A percentile compares a stretch with the other conserved stretches of the same genome.
These are phyloP conservation scores for Aspergillus sp. DNA, from an alignment of 2,329 filamentous ascomycete genomes.

Conservation along the genomic window DNA sequence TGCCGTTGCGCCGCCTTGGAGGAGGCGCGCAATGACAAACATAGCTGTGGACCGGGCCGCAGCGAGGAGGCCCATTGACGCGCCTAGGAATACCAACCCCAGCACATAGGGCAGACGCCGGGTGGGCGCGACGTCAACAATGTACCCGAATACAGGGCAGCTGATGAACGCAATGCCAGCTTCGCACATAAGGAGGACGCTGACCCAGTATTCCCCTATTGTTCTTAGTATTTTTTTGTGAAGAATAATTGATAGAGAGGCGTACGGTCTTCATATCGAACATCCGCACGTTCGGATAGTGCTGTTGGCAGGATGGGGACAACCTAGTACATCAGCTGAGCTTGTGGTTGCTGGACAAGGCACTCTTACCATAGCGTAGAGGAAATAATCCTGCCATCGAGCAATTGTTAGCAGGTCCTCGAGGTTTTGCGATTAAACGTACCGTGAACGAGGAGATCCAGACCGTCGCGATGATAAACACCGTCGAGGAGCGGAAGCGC, in stretches of 20 bases:
- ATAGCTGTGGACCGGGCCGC: constrained; percentile 50
- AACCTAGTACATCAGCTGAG: constrained; percentile 19
- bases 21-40: constrained; percentile 52
- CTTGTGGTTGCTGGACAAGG: not conserved
- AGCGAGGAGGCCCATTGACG: constrained; percentile 57
- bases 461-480: constrained; percentile 61
- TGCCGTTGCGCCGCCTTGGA: constrained; percentile 59
- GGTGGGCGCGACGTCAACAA: constrained; percentile 33
- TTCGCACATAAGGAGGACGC: constrained; percentile 30
- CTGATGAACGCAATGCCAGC: constrained; percentile 26
- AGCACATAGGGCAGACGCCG: constrained; percentile 59
- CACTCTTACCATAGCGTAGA: constrained; percentile 30
- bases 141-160: constrained; percentile 30
- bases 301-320: constrained; percentile 32
- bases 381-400: constrained; percentile 25
- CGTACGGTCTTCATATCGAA: constrained; percentile 27
- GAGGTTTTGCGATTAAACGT: constrained; percentile 3
- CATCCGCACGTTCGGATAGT: constrained; percentile 23
- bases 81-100: constrained; percentile 53
- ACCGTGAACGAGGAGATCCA: constrained; percentile 33
- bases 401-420: not conserved
- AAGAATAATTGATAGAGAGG: not conserved
- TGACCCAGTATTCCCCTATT: constrained; percentile 30
- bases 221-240: not conserved
- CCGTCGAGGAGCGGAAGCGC: constrained; percentile 57